phyloP scores from a whole-genome alignment of 139 green algal species.

The Astrephomene gubernaculifera region DNA sequence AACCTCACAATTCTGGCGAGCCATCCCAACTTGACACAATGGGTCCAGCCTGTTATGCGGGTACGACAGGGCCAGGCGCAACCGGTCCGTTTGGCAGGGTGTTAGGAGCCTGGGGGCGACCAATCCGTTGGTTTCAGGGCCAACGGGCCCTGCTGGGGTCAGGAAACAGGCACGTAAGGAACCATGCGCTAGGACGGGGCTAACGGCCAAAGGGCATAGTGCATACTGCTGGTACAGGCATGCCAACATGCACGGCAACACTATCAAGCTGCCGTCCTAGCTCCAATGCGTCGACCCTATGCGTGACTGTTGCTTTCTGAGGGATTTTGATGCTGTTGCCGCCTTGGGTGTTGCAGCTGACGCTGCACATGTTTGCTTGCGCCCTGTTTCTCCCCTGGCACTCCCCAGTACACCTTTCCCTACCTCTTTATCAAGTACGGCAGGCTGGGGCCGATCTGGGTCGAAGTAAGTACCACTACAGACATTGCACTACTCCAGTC shows the following conservation, averaged over 20 bases:
- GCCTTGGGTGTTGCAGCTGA: not conserved
- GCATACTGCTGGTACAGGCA: not conserved
- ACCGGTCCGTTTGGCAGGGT: not conserved
- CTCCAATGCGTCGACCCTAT: not conserved
- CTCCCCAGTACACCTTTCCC: constrained; percentile 4
- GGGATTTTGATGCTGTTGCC: not conserved
- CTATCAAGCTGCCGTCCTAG: not conserved
- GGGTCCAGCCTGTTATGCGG: not conserved
- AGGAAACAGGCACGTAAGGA: not conserved
- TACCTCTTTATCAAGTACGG: constrained; percentile 39
- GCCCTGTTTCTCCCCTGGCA: not conserved
- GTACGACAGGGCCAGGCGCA: not conserved
- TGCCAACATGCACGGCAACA: not conserved
- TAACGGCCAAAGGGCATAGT: not conserved
- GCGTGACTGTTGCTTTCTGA: not conserved
- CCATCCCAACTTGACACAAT: not conserved
- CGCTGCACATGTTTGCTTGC: not conserved
- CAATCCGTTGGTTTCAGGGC: not conserved
- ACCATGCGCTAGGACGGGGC: not conserved
- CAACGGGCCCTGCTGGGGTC: not conserved
- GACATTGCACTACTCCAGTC: not conserved
- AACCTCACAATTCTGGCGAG: not conserved
- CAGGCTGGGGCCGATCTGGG: constrained; percentile 17
- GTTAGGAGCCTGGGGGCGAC: not conserved
- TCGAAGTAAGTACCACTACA: not conserved